Evolutionary conservation across 228 moss, liverwort and hornwort species (phyloP), one percentile per base, ranked within the genome.

Genomic region (Sphagnum fallax): DNA sequence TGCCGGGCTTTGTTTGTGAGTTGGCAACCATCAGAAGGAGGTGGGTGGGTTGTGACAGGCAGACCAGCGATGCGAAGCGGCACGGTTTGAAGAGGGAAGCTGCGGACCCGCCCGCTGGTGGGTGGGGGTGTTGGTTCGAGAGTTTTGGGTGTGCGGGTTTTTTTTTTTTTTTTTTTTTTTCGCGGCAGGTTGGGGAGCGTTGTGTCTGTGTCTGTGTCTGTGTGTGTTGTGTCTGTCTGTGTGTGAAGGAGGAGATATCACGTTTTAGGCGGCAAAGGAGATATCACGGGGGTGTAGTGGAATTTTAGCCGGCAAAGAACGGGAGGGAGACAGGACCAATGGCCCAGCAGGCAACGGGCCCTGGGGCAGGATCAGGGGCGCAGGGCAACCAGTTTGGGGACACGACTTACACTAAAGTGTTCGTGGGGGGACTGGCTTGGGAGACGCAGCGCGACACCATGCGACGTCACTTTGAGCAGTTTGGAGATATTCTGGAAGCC

Each of bases 401-500:
- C 69, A 98, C 98, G 53, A 98, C 98, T 65, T 94, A 84, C 70
- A 98, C 98, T 65, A 98, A 98, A 83, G 98, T 98, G 69, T 98
- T 98, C 72, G 98, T 98, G 48, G 98, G 98, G 71, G 98, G 98
- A 15, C 80, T 98, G 71, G 98, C 98, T 80, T 98, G 98, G 98
- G 98, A 98, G 87, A 98, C 98, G 16, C 98, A 98, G 79, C 87
- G 98, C 62, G 98, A 98, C 67, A 98, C 98, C 68, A 98, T 98
- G 98, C 91, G 98, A 49, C 98, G 92, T 59, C 98, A 98, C 84
- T 98, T 98, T 72, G 98, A 98, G 75, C 98, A 98, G 84, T 98
- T 98, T 77, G 98, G 98, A 71, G 94, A 98, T 71, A 98, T 98
- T 69, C 72, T 98, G 82, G 98, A 98, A 90, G 98, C 98, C 62